A percentile compares a stretch with the other conserved stretches of the same genome.
Evolutionary conservation across 176 grass and related monocot genomes (phyloP).

Genomic region (Carex parvula): DNA sequence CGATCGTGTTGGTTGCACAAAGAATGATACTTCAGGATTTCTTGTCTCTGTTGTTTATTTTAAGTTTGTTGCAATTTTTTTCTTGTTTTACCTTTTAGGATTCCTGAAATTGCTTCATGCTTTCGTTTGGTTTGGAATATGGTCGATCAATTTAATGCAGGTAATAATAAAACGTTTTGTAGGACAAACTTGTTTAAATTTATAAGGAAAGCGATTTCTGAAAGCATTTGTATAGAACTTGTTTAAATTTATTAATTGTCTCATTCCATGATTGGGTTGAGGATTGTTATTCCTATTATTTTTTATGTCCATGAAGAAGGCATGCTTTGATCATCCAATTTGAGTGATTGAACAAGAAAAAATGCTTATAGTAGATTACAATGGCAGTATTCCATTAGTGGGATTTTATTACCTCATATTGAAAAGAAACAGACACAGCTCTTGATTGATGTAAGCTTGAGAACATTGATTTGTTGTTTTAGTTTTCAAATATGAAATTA

Average conservation of each 20-base stretch:
- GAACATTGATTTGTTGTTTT: too few species aligned
- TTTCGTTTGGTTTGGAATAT: not conserved
- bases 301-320: not conserved
- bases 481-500: too few species aligned
- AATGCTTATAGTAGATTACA: not conserved
- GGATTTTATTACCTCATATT: too few species aligned
- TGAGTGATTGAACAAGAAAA: not conserved
- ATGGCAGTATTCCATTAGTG: not conserved
- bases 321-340: not conserved
- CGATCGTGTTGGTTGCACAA: not conserved
- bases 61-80: not conserved
- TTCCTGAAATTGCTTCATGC: not conserved
- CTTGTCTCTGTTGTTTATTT: not conserved
- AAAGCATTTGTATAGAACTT: not conserved
- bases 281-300: not conserved
- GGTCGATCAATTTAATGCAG: not conserved
- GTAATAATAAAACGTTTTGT: not conserved
- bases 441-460: too few species aligned
- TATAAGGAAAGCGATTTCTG: not conserved
- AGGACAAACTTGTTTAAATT: not conserved
- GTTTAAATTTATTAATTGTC: not conserved
- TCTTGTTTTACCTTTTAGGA: not conserved
- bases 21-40: not conserved
- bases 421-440: too few species aligned
- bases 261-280: not conserved